Base-by-base conservation (phyloP, 2,329 filamentous ascomycete genomes). In the Fusarium verticillioides region DNA sequence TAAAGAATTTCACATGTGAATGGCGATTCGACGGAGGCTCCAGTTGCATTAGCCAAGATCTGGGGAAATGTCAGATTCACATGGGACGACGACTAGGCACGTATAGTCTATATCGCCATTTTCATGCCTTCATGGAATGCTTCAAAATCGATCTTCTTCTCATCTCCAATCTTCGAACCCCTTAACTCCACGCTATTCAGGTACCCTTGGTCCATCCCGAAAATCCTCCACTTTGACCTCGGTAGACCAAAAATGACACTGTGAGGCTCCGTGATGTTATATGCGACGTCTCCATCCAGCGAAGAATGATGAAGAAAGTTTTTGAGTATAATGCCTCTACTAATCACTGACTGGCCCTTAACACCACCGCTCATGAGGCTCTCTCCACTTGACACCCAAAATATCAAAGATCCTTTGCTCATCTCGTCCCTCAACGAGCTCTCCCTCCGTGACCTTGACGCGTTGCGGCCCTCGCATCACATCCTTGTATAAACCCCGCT, bases 361-460 rank as follows among this genome's bases (percentile, higher is more conserved):
- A 79, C 93, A 95, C 84, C 93, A 93, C 65, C 94, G 86, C 80
- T 96, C 90, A 78, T 91, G 86, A 13, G 94, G 93, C 77, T 92
- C 90, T 76, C 94, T 88, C 93, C 94, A 98, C 46, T 92, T 90
- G n/a, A 97, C 94, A 0, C 92, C 93, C 62, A 98, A 81, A 15
- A 92, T 84, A 82, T 93, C 91, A 81, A 97, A 97, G 42, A 97
- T 97, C 79, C 83, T 89, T 84, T 85, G 91, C 86, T 97, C 95
- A 76, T 93, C 88, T 66, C 85, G 85, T 1, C 92, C 92, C 82
- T 97, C 95, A 1, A 97, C 81, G 76, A 97, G 79, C 60, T 86
- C 87, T 1, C 94, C 94, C 68, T 92, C 88, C 3, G 87, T 92
- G 39, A 93, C 63, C 83, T 90, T 94, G 63, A 85, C 83, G 49